Evolutionary conservation across 371 early-diverging fungal species (phyloP).

Genomic region (Dinochytrium kinnereticum): DNA sequence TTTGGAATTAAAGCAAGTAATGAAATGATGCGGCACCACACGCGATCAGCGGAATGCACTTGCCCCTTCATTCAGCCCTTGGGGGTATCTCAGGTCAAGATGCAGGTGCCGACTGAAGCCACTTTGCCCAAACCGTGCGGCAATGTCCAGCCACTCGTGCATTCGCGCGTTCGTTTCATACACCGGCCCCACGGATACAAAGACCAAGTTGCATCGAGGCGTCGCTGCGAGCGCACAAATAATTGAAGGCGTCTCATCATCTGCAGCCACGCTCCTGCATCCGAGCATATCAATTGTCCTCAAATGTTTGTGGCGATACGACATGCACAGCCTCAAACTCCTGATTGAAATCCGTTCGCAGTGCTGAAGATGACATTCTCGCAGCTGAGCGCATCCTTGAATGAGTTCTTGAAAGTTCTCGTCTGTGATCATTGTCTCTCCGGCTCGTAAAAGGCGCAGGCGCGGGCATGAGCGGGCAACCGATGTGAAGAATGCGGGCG

Average conservation of each 20-base stretch:
- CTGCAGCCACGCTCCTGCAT: background rate
- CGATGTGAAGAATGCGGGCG: background rate
- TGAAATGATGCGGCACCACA: too few species aligned
- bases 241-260: background rate
- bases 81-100: background rate
- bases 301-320: background rate
- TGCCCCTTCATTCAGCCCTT: too few species aligned
- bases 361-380: background rate
- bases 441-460: background rate
- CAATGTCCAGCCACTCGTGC: background rate
- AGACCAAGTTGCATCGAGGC: background rate
- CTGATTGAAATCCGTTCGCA: background rate
- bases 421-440: background rate
- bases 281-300: background rate
- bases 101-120: background rate
- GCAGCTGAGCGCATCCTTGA: background rate
- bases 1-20: too few species aligned
- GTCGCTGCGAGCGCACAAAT: background rate
- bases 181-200: background rate
- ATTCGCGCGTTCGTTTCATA: background rate
- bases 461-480: background rate
- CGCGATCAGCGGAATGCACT: too few species aligned
- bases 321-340: background rate
- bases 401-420: background rate
- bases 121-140: background rate